Evolutionary conservation across 257 asterid genomes (phyloP).

Genomic region (Striga asiatica): DNA sequence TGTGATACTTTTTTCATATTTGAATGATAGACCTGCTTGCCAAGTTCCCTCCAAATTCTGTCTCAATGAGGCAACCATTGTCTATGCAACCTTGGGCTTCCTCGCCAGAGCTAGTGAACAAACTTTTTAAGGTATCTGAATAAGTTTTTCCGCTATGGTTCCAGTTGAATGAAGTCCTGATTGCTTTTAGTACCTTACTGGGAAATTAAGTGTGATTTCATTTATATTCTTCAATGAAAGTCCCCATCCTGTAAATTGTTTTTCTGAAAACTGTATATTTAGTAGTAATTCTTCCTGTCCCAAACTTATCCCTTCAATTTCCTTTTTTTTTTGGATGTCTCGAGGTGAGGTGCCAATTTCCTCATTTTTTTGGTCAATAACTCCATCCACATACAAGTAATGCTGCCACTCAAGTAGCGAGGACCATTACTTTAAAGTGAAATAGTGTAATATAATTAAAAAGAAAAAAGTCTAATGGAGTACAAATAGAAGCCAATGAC

Average conservation of each 20-base stretch:
- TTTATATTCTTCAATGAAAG: neutral
- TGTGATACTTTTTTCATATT: slow-evolving; percentile 15
- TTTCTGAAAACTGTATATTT: neutral
- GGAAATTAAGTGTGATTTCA: neutral
- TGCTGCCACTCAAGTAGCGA: neutral
- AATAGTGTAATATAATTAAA: no score
- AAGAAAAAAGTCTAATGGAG: no score
- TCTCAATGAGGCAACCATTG: slow-evolving; percentile 69
- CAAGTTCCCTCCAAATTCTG: slow-evolving; percentile 87
- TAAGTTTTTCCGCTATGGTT: slow-evolving; percentile 9
- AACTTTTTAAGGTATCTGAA: slow-evolving; percentile 76
- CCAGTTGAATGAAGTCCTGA: slow-evolving; percentile 1
- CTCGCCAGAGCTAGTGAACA: slow-evolving; percentile 71
- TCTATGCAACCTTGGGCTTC: slow-evolving; percentile 78
- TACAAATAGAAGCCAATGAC: no score
- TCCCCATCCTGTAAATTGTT: slow-evolving; percentile 9
- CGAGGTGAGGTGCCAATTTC: neutral
- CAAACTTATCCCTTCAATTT: neutral
- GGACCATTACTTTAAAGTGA: neutral
- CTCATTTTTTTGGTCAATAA: neutral
- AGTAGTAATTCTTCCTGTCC: neutral
- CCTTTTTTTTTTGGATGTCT: neutral
- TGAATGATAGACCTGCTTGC: slow-evolving; percentile 72
- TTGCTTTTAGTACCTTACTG: neutral
- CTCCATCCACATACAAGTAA: neutral